Base-by-base conservation (phyloP, 2,329 filamentous ascomycete genomes). In the Lecanoromycetidae sp. region DNA sequence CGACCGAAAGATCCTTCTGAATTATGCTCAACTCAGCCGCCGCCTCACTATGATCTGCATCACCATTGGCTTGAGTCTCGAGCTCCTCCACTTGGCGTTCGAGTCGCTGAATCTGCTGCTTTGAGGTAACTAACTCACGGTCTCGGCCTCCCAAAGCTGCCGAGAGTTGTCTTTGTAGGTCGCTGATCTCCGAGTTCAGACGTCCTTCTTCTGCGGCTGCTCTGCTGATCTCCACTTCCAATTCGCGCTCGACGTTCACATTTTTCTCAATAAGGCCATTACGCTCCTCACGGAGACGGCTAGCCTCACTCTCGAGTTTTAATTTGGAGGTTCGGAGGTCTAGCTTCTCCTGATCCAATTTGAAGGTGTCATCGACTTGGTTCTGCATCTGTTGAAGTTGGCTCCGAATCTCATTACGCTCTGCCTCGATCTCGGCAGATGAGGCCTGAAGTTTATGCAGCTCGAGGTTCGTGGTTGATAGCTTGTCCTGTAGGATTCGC, bases 301-400 rank as follows among this genome's bases (percentile, higher is more conserved):
- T 76, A 13, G 83, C 67, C 56, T 86, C 82, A 51, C 69, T 73
- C 53, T 86, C 82, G 15, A 84, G 70, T 57, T 79, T 81, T 52
- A 79, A 66, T 58, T 80, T 82, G n/a, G 75, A 66, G 23, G 79
- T 77, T 15, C 80, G 77, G 20, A 86, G 67, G 45, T 85, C 79
- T 37, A 82, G 65, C 53, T 80, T 79, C 57, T 86, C 82, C 51
- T 80, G 76, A 54, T 85, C 81, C 37, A 82, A 61, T 10, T 72
- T 74, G 55, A 77, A 72, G 1, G 72, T 76, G 49, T 80, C 75
- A 46, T 68, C 67, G 25, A 72, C 72, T 40, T 75, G 75, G 46
- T 74, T 71, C 32, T 76, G 69, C 51, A 69, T 60, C 20, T 71
- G 69, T 36, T 71, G 70, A 17, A 85, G 65, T 56, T 82, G 76